Percentiles rank a stretch among this genome's conserved stretches.
Conservation (phyloP, 306 rosid species). For the Trifolium subterraneum region DNA sequence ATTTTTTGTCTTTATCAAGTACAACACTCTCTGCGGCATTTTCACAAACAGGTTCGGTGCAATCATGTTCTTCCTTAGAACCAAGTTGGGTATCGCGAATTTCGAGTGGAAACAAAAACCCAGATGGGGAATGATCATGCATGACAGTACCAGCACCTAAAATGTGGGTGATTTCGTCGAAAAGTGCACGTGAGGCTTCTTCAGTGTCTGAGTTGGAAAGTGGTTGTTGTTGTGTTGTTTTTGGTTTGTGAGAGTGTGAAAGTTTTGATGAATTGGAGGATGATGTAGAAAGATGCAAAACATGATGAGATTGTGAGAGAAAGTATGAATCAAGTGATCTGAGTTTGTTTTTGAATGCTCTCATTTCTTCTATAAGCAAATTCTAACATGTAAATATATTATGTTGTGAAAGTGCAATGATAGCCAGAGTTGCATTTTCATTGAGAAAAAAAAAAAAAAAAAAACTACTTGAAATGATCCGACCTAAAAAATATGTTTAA, state of each 20-base stretch:
- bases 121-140: constrained; percentile 45
- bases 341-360: constrained; percentile 36
- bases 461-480: too few species aligned
- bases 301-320: constrained; percentile 32
- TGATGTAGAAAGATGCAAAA: constrained; percentile 33
- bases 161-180: constrained; percentile 70
- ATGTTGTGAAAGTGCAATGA: too few species aligned
- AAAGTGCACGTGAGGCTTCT: constrained; percentile 43
- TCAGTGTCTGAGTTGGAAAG: constrained; percentile 7
- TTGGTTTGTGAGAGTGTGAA: constrained; percentile 16
- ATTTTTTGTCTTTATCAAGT: constrained; percentile 38
- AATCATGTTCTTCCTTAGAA: constrained; percentile 26
- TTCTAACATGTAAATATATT: too few species aligned
- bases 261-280: constrained; percentile 38
- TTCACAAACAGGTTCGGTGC: constrained; percentile 57
- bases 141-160: constrained; percentile 56
- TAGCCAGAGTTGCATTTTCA: too few species aligned
- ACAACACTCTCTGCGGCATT: constrained; percentile 45
- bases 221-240: constrained; percentile 25
- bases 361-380: constrained; percentile 33
- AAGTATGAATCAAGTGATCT: constrained; percentile 16
- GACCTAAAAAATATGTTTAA: too few species aligned
- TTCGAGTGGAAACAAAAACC: constrained; percentile 43
- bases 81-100: background rate
- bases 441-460: too few species aligned